Evolutionary conservation across 257 asterid species (phyloP).

Genomic region (Schizonepeta tenuifolia): DNA sequence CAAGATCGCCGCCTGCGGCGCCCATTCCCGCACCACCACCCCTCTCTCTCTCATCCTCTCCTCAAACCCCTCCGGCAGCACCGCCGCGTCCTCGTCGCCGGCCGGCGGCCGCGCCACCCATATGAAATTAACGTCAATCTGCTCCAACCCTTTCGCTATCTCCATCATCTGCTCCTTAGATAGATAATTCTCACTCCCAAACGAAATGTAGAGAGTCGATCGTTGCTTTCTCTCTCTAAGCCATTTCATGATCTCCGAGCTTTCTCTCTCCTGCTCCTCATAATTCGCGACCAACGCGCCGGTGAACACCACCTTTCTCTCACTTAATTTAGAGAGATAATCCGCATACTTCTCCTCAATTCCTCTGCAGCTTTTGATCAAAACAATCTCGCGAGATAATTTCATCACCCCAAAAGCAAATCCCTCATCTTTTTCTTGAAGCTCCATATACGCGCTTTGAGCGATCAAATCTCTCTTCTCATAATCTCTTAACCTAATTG

Average conservation of each 20-base stretch:
- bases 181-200: constrained; percentile 54
- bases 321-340: constrained; percentile 34
- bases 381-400: constrained; percentile 22
- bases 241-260: constrained; percentile 40
- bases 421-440: neutral
- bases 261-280: neutral
- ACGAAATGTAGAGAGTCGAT: constrained; percentile 44
- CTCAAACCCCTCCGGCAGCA: constrained; percentile 43
- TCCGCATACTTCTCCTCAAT: constrained; percentile 47
- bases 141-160: constrained; percentile 44
- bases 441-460: neutral
- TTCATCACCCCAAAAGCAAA: constrained; percentile 26
- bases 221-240: constrained; percentile 10
- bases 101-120: constrained; percentile 41
- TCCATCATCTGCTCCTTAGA: constrained; percentile 39
- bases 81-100: constrained; percentile 29
- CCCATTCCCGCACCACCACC: constrained; percentile 36
- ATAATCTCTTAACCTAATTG: constrained; percentile 24
- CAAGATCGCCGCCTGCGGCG: constrained; percentile 39
- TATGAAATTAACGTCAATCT: constrained; percentile 36
- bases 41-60: constrained; percentile 38
- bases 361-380: constrained; percentile 34
- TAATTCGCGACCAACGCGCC: constrained; percentile 23
- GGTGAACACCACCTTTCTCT: constrained; percentile 33
- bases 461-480: constrained; percentile 21